Evolutionary conservation across 108 stramenopile genomes (phyloP), one percentile per base, ranked within the genome.

Genomic region (Nitzschia sp.): DNA sequence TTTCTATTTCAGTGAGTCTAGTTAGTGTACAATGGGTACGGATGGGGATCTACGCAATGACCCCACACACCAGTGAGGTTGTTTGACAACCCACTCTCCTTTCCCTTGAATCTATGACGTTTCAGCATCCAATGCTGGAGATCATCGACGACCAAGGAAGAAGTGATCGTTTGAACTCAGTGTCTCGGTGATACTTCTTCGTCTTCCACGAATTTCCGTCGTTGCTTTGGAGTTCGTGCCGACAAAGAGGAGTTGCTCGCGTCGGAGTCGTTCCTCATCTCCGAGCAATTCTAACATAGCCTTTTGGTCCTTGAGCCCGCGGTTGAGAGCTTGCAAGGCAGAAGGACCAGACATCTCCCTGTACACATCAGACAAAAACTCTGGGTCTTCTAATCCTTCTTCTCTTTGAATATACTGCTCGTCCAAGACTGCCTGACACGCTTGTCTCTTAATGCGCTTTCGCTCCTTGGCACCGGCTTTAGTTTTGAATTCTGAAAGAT

Each of bases 371-470:
- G 67, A 42, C 17, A 68, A 2, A 24, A 68, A 68, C 41, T 57
- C 67, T 20, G 53, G 54, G 42, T 70, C 69, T 0, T 9, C 10
- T 3, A 60, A 14, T 7, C 58, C 69, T 51, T 70, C 69, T 25
- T 60, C 57, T 25, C 37, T 34, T 53, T 70, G 69, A 52, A 58
- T 48, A 1, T 58, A 57, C 38, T 70, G 69, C 40, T 70, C 69
- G 20, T 70, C 57, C 22, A 70, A 38, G 20, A 70, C 69, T 20
- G 69, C 57, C n/a, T 41, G 41, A 41, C 54, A 53, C 8, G 57
- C 69, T n/a, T 20, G 40, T 51, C 50, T n/a, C 51, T 60, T 70
- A 25, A n/a, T 60, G 2, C 48, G 29, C 51, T 50, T 60, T 37
- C 58, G 42, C 7, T 38, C 22, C 19, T 50, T 43, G 14, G 69